Evolutionary conservation across 805 yeast genomes (phyloP), one percentile per base, ranked within the genome.

Genomic region (Cyberlindnera sargentensis): DNA sequence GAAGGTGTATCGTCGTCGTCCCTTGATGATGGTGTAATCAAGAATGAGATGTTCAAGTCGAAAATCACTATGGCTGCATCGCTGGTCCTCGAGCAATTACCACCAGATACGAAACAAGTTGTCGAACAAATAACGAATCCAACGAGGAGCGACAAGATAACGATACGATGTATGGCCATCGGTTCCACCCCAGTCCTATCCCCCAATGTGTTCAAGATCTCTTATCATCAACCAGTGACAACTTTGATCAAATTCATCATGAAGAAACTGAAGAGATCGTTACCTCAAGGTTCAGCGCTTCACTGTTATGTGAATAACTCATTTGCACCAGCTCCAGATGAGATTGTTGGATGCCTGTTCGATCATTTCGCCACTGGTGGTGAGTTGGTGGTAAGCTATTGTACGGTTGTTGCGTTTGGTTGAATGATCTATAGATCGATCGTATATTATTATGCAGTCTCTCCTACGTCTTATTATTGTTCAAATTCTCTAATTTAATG

Each of bases 151-250:
- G 42, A 36, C 15, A 57, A 54, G 36, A 50, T 78, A 11, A 68
- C 75, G 1, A 62, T 80, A 7, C 59, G 85, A 31, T 76, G 82
- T 52, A 76, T 72, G 47, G 73, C 86, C 2, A 75, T 81, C 31
- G 86, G 86, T 0, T 72, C 83, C 0, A 68, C 78, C 0, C 72
- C 74, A 1, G 63, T 65, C 4, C 62, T 81, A 4, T 62, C 56
- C 2, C 84, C 84, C 0, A 62, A 67, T 3, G 65, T 74, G 1
- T 78, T 74, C 54, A 71, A 68, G 45, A 75, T 76, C 3, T 68
- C 77, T 10, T 56, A 67, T 24, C 62, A 64, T 29, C 79, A 73
- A 45, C 70, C 69, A 5, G 69, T 75, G 39, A 63, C 71, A 3
- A 72, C 78, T 2, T 56, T 77, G 32, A 58, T 63, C 28, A 68